phyloP scores from a whole-genome alignment of 176 grass and related monocot genomes.

The Pharus latifolius region DNA sequence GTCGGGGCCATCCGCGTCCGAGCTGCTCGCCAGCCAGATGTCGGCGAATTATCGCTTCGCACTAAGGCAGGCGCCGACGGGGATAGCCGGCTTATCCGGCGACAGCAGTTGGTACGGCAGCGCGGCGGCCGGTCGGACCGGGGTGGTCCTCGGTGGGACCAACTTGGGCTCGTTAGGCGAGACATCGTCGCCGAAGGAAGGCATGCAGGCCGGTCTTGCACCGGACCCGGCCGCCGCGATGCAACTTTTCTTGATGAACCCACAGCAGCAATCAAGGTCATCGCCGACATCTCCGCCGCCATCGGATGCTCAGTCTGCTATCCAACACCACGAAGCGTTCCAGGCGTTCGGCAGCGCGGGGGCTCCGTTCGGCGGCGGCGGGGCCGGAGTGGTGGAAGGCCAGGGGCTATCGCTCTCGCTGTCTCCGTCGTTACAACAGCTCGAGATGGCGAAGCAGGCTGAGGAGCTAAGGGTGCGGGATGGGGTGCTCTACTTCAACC shows the following conservation, averaged over 20 bases:
- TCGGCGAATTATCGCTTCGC: slow-evolving; percentile 46
- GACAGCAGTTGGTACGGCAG: slow-evolving; percentile 44
- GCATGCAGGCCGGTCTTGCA: slow-evolving; percentile 35
- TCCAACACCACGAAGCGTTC: slow-evolving; percentile 70
- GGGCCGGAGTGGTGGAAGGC: slow-evolving; percentile 50
- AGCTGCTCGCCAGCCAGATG: slow-evolving; percentile 82
- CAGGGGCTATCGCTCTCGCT: slow-evolving; percentile 85
- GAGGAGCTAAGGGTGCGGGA: slow-evolving; percentile 77
- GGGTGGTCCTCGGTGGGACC: slow-evolving; percentile 38
- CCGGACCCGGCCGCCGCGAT: slow-evolving; percentile 61
- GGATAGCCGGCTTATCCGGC: slow-evolving; percentile 19
- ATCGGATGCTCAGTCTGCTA: slow-evolving; percentile 29
- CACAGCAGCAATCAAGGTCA: slow-evolving; percentile 38
- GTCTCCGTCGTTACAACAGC: slow-evolving; percentile 78
- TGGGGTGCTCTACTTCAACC: slow-evolving; percentile 85
- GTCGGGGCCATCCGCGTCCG: slow-evolving; percentile 46
- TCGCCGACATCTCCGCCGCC: slow-evolving; percentile 51
- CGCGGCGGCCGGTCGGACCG: slow-evolving; percentile 9
- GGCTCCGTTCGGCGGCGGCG: slow-evolving; percentile 34
- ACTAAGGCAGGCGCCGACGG: slow-evolving; percentile 6
- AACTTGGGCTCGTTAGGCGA: slow-evolving; percentile 41
- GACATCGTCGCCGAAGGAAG: slow-evolving; percentile 33
- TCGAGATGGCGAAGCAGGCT: slow-evolving; percentile 88
- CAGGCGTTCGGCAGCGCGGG: slow-evolving; percentile 43
- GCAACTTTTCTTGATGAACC: slow-evolving; percentile 89